Percentiles rank a stretch among this genome's conserved stretches.
phyloP scores from a whole-genome alignment of 2,329 filamentous ascomycete genomes.

The Alternaria triticimaculans region DNA sequence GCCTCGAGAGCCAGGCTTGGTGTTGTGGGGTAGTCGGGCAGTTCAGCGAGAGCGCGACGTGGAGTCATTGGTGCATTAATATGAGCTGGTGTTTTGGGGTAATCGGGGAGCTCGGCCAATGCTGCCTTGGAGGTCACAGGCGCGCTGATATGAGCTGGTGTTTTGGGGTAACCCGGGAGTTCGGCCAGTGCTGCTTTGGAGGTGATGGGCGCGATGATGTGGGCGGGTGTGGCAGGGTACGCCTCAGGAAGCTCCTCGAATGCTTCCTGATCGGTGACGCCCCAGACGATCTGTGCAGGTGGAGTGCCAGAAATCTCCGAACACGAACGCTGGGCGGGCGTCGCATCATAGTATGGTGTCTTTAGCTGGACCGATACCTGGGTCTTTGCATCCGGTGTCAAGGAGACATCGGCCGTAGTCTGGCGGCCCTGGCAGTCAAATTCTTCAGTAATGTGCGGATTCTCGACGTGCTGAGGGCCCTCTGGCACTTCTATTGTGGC shows the following conservation, averaged over 20 bases:
- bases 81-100: constrained; percentile 31
- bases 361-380: not conserved
- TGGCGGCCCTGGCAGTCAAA: not conserved
- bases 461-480: not conserved
- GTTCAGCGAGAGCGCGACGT: constrained; percentile 28
- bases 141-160: constrained; percentile 18
- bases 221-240: constrained; percentile 18
- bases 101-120: constrained; percentile 28
- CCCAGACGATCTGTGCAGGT: constrained; percentile 13
- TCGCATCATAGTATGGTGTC: constrained; percentile 3
- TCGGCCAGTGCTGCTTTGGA: constrained; percentile 16
- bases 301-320: constrained; percentile 8
- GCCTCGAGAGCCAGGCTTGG: constrained; percentile 32
- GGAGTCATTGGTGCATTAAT: constrained; percentile 28
- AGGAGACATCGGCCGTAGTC: not conserved
- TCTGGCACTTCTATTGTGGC: not conserved
- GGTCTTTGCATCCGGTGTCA: constrained; percentile 5
- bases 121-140: constrained; percentile 9
- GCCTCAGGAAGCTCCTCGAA: constrained; percentile 16
- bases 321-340: constrained; percentile 1
- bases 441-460: not conserved
- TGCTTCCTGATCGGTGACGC: constrained; percentile 24
- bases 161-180: constrained; percentile 31
- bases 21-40: constrained; percentile 32
- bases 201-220: constrained; percentile 12